Base-by-base conservation (phyloP, 139 green algal species). In the Desmodesmus armatus region DNA sequence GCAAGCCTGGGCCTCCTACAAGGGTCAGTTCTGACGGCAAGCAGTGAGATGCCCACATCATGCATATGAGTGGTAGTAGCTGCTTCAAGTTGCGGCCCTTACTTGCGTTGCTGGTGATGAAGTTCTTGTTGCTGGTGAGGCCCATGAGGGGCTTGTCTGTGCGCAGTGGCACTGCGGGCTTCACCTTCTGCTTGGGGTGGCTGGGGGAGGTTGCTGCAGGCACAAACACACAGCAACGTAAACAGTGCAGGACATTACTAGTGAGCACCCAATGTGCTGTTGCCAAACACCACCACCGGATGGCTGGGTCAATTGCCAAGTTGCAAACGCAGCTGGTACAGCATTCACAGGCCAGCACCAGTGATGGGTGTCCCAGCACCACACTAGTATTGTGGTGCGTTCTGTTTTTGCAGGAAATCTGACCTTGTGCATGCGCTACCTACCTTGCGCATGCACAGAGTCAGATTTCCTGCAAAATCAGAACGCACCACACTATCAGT, bases 51-150 rank as follows among this genome's bases (percentile, higher is more conserved):
- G n/a, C n/a, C n/a, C n/a, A n/a, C n/a, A n/a, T n/a, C n/a, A n/a
- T n/a, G n/a, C n/a, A n/a, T n/a, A n/a, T n/a, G n/a, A n/a, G n/a
- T n/a, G n/a, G n/a, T n/a, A n/a, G n/a, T n/a, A n/a, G n/a, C n/a
- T n/a, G n/a, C n/a, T n/a, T n/a, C n/a, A n/a, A n/a, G n/a, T n/a
- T n/a, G n/a, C n/a, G n/a, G 60, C 15, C 25, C 15, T n/a, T 31
- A 82, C 76, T 55, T 82, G 94, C 93, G 63, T 98, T 98, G 3
- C 85, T 87, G 0, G 91, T 93, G 77, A 98, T 92, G 87, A 94
- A 98, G 88, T 98, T 94, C 58, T 96, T 96, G 78, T 92, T 90
- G 88, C 87, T 95, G 41, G 87, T 87, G 13, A 96, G 83, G 0
- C 93, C 93, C 88, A 95, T 94, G 23, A 93, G 51, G 0, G 94